Evolutionary conservation across 805 yeast species (phyloP).

Genomic region (Ogataea neopini): DNA sequence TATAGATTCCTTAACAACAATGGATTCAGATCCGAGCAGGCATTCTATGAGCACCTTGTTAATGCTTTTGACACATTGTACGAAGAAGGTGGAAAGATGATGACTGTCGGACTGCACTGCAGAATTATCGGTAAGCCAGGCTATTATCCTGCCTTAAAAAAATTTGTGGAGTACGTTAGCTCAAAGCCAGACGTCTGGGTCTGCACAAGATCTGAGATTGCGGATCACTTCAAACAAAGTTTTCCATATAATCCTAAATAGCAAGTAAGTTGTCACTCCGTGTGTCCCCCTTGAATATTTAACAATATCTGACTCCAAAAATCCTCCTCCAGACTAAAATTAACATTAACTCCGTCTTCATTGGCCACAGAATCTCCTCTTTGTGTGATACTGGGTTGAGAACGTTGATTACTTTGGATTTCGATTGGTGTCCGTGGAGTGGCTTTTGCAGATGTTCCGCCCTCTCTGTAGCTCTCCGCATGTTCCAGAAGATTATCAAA

Average conservation of each 20-base stretch:
- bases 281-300: conserved; percentile 8
- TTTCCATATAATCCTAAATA: conserved; percentile 23
- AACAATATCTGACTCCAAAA: conserved; percentile 22
- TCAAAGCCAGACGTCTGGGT: conserved; percentile 39
- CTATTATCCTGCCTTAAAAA: conserved; percentile 35
- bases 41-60: conserved; percentile 34
- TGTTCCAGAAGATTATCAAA: conserved; percentile 29
- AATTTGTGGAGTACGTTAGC: conserved; percentile 38
- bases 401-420: background rate
- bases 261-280: background rate
- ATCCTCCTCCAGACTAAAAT: conserved; percentile 20
- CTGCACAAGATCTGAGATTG: conserved; percentile 40
- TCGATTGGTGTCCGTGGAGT: background rate
- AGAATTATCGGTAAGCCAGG: conserved; percentile 41
- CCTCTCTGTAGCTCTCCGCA: conserved; percentile 17
- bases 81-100: conserved; percentile 40
- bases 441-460: background rate
- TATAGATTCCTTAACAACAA: conserved; percentile 27
- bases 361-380: background rate
- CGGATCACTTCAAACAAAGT: conserved; percentile 30
- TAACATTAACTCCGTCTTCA: conserved; percentile 3
- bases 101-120: conserved; percentile 41
- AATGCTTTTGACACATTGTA: conserved; percentile 40
- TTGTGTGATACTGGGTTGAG: no score
- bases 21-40: conserved; percentile 32